Base-by-base conservation (phyloP, 2,329 filamentous ascomycete genomes). In the Colletotrichum filicis region DNA sequence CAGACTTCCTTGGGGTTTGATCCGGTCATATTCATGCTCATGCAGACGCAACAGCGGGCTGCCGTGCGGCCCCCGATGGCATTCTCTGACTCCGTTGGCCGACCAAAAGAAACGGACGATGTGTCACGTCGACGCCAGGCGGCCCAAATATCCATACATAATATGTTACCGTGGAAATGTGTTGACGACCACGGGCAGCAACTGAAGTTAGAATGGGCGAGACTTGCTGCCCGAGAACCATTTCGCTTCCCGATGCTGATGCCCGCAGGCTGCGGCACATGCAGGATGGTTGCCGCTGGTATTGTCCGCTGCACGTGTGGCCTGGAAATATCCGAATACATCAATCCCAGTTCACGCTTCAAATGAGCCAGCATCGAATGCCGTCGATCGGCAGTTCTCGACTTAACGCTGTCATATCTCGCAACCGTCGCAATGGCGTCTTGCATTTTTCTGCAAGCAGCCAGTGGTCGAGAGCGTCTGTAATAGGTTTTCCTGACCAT, bases 261-360 rank as follows among this genome's bases (percentile, higher is more conserved):
- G 19, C 42, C n/a, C 19, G 19, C 42, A 49, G 42, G 42, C 19
- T 49, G 59, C 37, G 65, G 65, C 65, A 58, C 37, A 26, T 72
- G 52, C 59, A 55, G 30, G 52, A 42, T 42, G 64, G 46, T 62
- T 52, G 5, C 63, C 53, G 49, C 46, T 32, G 14, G 37, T 16
- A 59, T 72, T 37, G 30, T 63, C 69, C 65, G 58, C 52, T 63
- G 69, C 69, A 63, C 58, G 22, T 24, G 26, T 64, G 65, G 49
- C 37, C 53, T 46, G 52, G 63, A 46, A 68, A 59, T 72, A 64
- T 59, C 64, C 69, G 65, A 69, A 46, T 24, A 72, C 60, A 32
- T 68, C 66, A 55, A 69, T 63, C 66, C 69, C 53, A 52, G 52
- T 42, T 53, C 46, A 32, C 37, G 32, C 24, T 28, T 60, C 28